These are phyloP conservation scores for Datisca glomerata DNA, from an alignment of 306 rosid genomes.

Conservation along the genomic window DNA sequence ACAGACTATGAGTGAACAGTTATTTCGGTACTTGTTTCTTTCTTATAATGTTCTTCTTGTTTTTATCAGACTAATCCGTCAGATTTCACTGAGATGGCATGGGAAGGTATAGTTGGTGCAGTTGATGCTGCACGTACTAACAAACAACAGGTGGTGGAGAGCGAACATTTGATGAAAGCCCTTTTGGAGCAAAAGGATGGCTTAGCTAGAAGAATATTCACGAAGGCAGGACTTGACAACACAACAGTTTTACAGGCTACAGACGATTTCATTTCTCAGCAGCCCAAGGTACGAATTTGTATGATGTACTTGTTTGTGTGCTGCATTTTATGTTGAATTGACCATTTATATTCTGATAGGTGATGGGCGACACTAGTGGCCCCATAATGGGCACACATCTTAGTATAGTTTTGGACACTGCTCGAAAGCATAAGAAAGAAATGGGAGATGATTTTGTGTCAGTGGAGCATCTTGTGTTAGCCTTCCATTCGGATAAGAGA, in stretches of 20 bases:
- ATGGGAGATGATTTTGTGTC: constrained; percentile 82
- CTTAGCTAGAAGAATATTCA: constrained; percentile 70
- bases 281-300: constrained; percentile 49
- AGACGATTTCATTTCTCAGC: constrained; percentile 66
- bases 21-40: background rate
- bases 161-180: constrained; percentile 95
- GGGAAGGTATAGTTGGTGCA: constrained; percentile 86
- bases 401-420: constrained; percentile 41
- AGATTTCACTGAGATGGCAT: constrained; percentile 94
- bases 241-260: constrained; percentile 82
- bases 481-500: constrained; percentile 52
- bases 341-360: constrained; percentile 27
- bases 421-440: constrained; percentile 54
- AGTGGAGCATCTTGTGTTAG: constrained; percentile 81
- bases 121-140: constrained; percentile 64
- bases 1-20: too few relatives aligned
- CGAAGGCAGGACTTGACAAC: constrained; percentile 90
- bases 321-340: background rate
- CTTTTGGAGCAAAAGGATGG: constrained; percentile 95
- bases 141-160: constrained; percentile 85
- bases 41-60: too few relatives aligned
- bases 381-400: constrained; percentile 59
- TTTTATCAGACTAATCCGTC: constrained; percentile 44
- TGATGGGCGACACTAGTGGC: constrained; percentile 71
- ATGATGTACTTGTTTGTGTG: background rate